Conservation (phyloP, 129 eudicot species). For the Lactuca sativa region DNA sequence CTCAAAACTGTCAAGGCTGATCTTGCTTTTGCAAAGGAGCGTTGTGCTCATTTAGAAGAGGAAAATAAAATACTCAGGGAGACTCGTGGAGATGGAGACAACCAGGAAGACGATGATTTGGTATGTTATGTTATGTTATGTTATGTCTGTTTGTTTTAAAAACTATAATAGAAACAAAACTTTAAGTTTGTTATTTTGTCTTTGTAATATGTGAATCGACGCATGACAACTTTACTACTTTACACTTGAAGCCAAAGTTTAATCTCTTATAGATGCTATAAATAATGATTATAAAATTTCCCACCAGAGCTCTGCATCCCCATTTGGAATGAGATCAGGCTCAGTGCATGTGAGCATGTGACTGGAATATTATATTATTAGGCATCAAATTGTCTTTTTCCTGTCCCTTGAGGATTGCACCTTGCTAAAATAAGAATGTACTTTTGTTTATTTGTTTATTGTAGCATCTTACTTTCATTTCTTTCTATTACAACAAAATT, state of each 20-base stretch:
- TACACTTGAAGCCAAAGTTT: too few species aligned
- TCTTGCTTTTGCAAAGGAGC: constrained; percentile 88
- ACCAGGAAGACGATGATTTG: constrained; percentile 78
- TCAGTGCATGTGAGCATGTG: constrained; percentile 30
- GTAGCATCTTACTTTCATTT: too few species aligned
- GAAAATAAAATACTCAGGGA: constrained; percentile 74
- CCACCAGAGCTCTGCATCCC: constrained; percentile 9
- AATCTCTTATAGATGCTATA: not conserved
- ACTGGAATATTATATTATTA: constrained; percentile 5
- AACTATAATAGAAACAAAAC: not conserved
- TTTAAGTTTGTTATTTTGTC: not conserved
- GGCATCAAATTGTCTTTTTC: constrained; percentile 16
- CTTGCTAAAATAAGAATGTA: not conserved
- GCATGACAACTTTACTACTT: not conserved
- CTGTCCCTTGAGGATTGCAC: constrained; percentile 4
- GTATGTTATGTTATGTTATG: constrained; percentile 51
- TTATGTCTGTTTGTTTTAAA: constrained; percentile 2
- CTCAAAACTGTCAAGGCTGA: constrained; percentile 86
- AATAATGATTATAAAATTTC: not conserved
- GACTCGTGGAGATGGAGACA: constrained; percentile 61
- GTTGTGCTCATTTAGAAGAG: constrained; percentile 82
- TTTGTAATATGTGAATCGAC: not conserved
- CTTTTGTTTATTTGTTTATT: too few species aligned
- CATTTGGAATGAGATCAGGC: constrained; percentile 13
- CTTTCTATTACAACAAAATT: too few species aligned